Conservation (phyloP, 306 rosid genomes). For the Cucurbita moschata region DNA sequence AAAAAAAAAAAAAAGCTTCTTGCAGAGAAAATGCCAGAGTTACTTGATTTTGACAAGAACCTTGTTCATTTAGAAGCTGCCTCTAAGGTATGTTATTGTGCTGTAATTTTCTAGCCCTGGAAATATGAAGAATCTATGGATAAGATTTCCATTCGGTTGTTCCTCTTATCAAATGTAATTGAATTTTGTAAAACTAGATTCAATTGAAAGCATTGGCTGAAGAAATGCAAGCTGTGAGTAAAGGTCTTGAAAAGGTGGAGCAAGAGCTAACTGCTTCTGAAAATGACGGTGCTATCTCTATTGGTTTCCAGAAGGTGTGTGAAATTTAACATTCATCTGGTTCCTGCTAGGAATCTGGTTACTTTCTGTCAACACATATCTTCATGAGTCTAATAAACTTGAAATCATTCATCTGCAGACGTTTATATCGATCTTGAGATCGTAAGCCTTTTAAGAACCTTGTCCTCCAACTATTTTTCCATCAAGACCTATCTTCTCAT, state of each 20-base stretch:
- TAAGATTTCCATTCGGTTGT: neutral
- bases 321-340: slow-evolving; percentile 3
- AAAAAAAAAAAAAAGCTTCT: slow-evolving; percentile 36
- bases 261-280: slow-evolving; percentile 83
- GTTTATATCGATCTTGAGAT: neutral
- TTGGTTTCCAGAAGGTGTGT: slow-evolving; percentile 76
- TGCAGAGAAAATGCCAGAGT: slow-evolving; percentile 87
- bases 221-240: slow-evolving; percentile 99
- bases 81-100: slow-evolving; percentile 54
- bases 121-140: neutral
- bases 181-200: slow-evolving; percentile 40
- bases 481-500: neutral
- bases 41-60: slow-evolving; percentile 88
- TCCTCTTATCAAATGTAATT: neutral
- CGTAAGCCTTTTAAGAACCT: neutral
- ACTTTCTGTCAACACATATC: neutral
- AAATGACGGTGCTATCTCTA: slow-evolving; percentile 69
- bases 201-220: slow-evolving; percentile 95
- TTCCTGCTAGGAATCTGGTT: neutral
- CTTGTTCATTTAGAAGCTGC: slow-evolving; percentile 89
- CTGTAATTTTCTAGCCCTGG: neutral
- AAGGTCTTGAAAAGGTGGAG: slow-evolving; percentile 97
- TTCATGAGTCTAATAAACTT: neutral
- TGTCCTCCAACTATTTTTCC: neutral
- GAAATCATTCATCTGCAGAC: neutral